Base-by-base conservation (phyloP, 805 yeast genomes). In the Diddensiella caesifluorescens region DNA sequence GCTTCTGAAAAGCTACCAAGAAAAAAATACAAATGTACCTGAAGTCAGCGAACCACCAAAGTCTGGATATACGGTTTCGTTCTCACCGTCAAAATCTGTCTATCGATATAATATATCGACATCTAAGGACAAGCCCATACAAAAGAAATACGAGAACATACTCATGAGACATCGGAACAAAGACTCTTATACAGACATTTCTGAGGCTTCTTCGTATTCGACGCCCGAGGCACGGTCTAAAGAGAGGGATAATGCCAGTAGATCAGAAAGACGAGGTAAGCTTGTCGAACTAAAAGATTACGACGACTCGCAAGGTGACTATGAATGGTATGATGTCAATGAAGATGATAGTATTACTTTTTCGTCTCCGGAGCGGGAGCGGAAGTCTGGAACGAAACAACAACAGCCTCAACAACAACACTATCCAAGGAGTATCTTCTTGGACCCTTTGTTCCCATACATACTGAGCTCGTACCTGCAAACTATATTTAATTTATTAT, bases 391-490 rank as follows among this genome's bases (percentile, higher is more conserved):
- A 13, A 21, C 26, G 4, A 7, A 15, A 33, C 19, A 37, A 22
- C 5, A 28, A 16, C 10, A 35, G 31, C n/a, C 33, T 6, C 13
- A 13, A 21, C 32, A 13, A 29, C 19, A 29, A 7, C 6, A 7
- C 6, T 29, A 13, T 13, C 33, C 12, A 4, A 18, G 41, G 12
- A 16, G 18, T 27, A 30, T 37, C 4, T 41, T 48, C 15, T 31
- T 44, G 33, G 52, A 49, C 25, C 61, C 63, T 3, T 26, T 35
- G 12, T 39, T 50, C 1, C 89, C 89, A 0, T 73, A 72, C 46
- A 69, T 77, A 7, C 54, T 80, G 13, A 75, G 81, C 19, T 54
- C 79, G 22, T 85, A 82, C 53, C 61, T 84, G 9, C 90, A 83
- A 52, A 65, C 85, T 2, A 41, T 73, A 1, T 71, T 80, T 60